Evolutionary conservation across 2,329 filamentous ascomycete genomes (phyloP).

Genomic region (Curvularia sp.): DNA sequence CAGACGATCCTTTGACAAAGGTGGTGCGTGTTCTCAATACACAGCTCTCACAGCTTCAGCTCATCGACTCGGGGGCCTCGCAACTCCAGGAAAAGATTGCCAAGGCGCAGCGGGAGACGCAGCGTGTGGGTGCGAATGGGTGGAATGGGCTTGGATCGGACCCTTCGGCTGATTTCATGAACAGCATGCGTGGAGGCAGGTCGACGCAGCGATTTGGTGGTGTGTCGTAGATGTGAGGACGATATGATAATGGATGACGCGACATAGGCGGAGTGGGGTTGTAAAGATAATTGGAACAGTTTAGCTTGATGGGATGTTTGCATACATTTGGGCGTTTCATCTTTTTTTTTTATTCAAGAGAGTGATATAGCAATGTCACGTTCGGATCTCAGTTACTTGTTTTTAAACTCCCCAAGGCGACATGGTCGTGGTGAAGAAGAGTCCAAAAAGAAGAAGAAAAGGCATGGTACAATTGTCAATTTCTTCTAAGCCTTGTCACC

Average conservation of each 20-base stretch:
- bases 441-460: neutral
- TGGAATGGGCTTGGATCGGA: slow-evolving; percentile 66
- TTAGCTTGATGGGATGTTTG: neutral
- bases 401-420: no score
- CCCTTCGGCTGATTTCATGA: slow-evolving; percentile 87
- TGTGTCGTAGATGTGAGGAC: slow-evolving; percentile 26
- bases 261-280: neutral
- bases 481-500: neutral
- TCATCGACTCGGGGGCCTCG: slow-evolving; percentile 86
- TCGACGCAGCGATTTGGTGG: slow-evolving; percentile 43
- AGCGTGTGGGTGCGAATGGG: slow-evolving; percentile 60
- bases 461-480: neutral
- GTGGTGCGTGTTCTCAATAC: slow-evolving; percentile 95
- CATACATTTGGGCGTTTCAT: slow-evolving; percentile 3
- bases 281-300: slow-evolving; percentile 3
- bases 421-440: neutral
- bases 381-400: neutral
- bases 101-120: slow-evolving; percentile 80
- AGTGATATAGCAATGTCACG: slow-evolving; percentile 2
- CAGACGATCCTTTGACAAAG: slow-evolving; percentile 72
- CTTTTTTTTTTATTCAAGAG: neutral
- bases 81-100: slow-evolving; percentile 82
- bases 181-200: slow-evolving; percentile 76
- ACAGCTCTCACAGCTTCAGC: slow-evolving; percentile 89
- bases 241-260: neutral